Base-by-base conservation (phyloP, 2,329 filamentous ascomycete genomes). In the Verticillium dahliae region DNA sequence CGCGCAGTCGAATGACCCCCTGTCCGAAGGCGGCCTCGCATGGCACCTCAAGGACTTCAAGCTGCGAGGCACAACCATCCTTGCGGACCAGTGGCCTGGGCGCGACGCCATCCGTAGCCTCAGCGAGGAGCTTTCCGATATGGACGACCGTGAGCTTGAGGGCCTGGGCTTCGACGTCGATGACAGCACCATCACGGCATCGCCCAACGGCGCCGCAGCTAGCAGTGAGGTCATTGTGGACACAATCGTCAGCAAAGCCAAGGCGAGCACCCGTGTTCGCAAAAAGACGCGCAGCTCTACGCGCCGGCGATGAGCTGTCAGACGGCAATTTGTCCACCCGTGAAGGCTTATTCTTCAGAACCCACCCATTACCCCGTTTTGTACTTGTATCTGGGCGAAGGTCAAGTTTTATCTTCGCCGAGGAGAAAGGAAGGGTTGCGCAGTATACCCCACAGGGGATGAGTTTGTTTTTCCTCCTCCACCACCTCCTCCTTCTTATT, bases 11-110 rank as follows among this genome's bases (percentile, higher is more conserved):
- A 65, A 70, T 4, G 84, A 86, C 39, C 78, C 83, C 13, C 78
- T 92, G 55, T 83, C 83, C 2, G 82, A 89, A 57, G 94, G 94
- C 62, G 94, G 94, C 38, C 80, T 96, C 13, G 86, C 91, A 7
- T 97, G 92, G 92, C 97, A 96, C 73, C 84, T 97, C 62, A 85
- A 90, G 69, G 83, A 85, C 9, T 96, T 96, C 71, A 86, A 95
- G 59, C 89, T 90, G 1, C 60, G 86, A 60, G 94, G 92, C 61
- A 96, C 92, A 0, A 94, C 89, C 0, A 85, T 94, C 10, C 80
- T 90, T 61, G 89, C 89, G 66, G 90, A 94, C 74, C 82, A 86
- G 59, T 91, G 88, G 81, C 86, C 85, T 0, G 90, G 88, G 1
- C 83, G 88, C 38, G 90, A 93, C 61, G 86, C 90, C 1, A 75